Evolutionary conservation across 805 yeast species (phyloP).

Genomic region (Kazachstania viticola): DNA sequence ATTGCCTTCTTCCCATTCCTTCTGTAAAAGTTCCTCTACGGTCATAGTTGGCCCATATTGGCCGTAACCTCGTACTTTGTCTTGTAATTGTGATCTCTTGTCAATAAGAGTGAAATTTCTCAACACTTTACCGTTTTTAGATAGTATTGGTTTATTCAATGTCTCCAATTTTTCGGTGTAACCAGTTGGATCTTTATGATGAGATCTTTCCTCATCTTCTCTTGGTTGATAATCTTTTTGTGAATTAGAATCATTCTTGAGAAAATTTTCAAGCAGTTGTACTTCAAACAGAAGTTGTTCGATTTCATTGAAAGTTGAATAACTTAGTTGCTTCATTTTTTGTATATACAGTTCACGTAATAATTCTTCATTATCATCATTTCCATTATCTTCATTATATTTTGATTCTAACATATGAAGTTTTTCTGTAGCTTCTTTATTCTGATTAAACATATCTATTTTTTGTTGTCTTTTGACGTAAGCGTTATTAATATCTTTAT

Average conservation of each 20-base stretch:
- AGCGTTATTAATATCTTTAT: constrained; percentile 16
- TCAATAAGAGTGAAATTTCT: constrained; percentile 74
- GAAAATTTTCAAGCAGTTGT: constrained; percentile 42
- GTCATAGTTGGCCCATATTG: constrained; percentile 90
- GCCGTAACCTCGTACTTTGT: constrained; percentile 79
- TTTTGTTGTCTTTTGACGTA: constrained; percentile 53
- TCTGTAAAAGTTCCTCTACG: constrained; percentile 80
- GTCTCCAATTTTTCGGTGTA: constrained; percentile 58
- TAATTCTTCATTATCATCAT: constrained; percentile 61
- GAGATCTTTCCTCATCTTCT: constrained; percentile 1
- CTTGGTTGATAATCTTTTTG: constrained; percentile 5
- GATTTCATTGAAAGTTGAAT: constrained; percentile 43
- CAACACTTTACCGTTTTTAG: constrained; percentile 65
- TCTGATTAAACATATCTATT: constrained; percentile 53
- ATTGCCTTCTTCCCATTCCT: constrained; percentile 78
- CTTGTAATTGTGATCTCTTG: constrained; percentile 42
- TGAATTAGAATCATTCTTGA: constrained; percentile 6
- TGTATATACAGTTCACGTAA: constrained; percentile 45
- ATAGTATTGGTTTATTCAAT: constrained; percentile 40
- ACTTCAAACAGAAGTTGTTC: constrained; percentile 56
- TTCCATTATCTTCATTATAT: constrained; percentile 26
- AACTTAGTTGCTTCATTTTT: constrained; percentile 40
- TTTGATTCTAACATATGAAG: constrained; percentile 31
- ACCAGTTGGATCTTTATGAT: constrained; percentile 28
- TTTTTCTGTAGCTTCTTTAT: constrained; percentile 39